Percentiles rank a stretch among this genome's conserved stretches.
Conservation (phyloP, 768 basidiomycete species). For the Stropharia rugosoannulata region DNA sequence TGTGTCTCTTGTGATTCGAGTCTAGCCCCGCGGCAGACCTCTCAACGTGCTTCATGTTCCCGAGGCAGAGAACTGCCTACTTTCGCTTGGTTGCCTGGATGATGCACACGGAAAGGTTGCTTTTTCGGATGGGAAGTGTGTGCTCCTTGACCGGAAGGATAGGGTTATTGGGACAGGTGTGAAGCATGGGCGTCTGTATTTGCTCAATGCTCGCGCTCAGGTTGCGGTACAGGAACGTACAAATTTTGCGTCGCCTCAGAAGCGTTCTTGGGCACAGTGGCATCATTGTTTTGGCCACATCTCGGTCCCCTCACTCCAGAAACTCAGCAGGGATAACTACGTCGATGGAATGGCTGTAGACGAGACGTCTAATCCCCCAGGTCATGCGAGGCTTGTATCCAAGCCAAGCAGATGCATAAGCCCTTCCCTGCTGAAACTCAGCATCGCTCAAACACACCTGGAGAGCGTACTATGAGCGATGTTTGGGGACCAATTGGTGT, state of each 20-base stretch:
- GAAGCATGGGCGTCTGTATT: too few species aligned
- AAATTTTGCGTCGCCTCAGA: slow-evolving; percentile 8
- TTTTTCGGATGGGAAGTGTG: too few species aligned
- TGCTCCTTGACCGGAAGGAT: too few species aligned
- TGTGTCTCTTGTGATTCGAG: too few species aligned
- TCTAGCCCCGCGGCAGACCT: too few species aligned
- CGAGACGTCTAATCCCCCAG: slow-evolving; percentile 9
- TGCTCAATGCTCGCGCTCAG: slow-evolving; percentile 13
- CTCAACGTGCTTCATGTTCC: too few species aligned
- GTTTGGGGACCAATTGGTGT: slow-evolving; percentile 30
- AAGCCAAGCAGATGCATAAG: slow-evolving; percentile 29
- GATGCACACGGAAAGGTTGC: too few species aligned
- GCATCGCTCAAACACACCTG: slow-evolving; percentile 16
- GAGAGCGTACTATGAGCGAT: slow-evolving; percentile 21
- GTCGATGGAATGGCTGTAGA: slow-evolving; percentile 21
- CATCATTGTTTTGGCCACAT: slow-evolving; percentile 25
- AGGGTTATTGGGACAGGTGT: too few species aligned
- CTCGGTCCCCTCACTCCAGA: slow-evolving; percentile 15
- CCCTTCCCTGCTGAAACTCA: slow-evolving; percentile 31
- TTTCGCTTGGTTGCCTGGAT: too few species aligned
- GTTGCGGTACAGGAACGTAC: slow-evolving; percentile 1
- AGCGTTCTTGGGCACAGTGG: slow-evolving; percentile 24
- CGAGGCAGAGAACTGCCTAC: too few species aligned
- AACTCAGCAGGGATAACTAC: slow-evolving; percentile 12
- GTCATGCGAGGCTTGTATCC: slow-evolving; percentile 32